Evolutionary conservation across 768 basidiomycete species (phyloP).

Genomic region (Xerocomellus chrysenteron): DNA sequence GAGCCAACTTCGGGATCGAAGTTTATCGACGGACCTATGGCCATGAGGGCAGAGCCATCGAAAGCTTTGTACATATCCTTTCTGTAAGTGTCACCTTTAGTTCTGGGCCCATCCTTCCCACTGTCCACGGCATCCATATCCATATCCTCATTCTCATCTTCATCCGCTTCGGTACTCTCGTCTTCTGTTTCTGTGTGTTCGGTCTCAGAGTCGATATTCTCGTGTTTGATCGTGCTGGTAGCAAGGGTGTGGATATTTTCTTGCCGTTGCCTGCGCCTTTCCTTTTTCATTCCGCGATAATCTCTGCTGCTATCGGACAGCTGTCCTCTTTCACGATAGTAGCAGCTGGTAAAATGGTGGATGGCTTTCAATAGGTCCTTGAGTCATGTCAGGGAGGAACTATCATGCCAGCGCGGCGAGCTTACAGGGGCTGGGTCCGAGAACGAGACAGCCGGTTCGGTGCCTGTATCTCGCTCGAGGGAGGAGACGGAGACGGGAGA

Average conservation of each 20-base stretch:
- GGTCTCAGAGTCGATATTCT: conserved; percentile 3
- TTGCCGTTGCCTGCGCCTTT: conserved; percentile 16
- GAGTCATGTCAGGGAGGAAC: conserved; percentile 21
- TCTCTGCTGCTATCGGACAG: conserved; percentile 50
- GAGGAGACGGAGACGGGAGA: conserved; percentile 13
- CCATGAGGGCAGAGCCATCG: conserved; percentile 72
- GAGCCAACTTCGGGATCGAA: neutral
- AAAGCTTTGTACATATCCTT: conserved; percentile 74
- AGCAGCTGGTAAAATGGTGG: conserved; percentile 50
- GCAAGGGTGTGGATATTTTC: conserved; percentile 25
- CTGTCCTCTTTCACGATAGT: conserved; percentile 63
- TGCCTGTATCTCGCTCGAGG: conserved; percentile 7
- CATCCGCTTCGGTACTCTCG: conserved; percentile 14
- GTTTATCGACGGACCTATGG: conserved; percentile 50
- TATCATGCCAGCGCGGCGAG: neutral
- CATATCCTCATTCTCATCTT: conserved; percentile 11
- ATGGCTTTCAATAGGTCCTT: conserved; percentile 54
- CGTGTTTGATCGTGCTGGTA: conserved; percentile 1
- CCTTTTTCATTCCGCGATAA: conserved; percentile 45
- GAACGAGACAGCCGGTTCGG: conserved; percentile 18
- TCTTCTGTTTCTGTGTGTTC: conserved; percentile 17
- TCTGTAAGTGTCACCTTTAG: conserved; percentile 5
- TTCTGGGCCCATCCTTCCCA: neutral
- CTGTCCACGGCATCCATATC: conserved; percentile 6
- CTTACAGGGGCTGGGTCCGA: conserved; percentile 54